A percentile compares a stretch with the other conserved stretches of the same genome.
phyloP scores from a whole-genome alignment of 495 filamentous ascomycete genomes.

The Hyaloscypha hepaticicola region DNA sequence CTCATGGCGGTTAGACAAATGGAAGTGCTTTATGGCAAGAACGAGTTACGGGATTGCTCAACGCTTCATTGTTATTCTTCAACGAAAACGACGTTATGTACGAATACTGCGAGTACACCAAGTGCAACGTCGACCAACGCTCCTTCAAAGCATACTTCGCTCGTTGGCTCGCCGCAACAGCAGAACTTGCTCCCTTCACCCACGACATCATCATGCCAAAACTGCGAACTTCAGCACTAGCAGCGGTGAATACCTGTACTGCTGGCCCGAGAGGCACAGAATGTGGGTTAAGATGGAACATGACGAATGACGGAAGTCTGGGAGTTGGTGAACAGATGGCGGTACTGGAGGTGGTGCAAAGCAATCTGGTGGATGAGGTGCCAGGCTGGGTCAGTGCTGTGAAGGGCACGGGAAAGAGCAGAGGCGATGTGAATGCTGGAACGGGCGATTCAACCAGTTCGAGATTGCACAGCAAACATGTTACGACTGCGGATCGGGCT shows the following conservation, averaged over 20 bases:
- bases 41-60: conserved; percentile 54
- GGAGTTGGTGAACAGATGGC: conserved; percentile 70
- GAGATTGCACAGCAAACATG: conserved; percentile 8
- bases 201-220: conserved; percentile 57
- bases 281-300: conserved; percentile 74
- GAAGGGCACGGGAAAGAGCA: conserved; percentile 66
- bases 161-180: conserved; percentile 73
- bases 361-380: conserved; percentile 44
- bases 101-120: conserved; percentile 68
- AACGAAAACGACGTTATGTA: conserved; percentile 53
- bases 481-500: conserved; percentile 53
- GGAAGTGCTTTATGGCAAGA: conserved; percentile 51
- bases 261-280: conserved; percentile 52
- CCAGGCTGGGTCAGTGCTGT: conserved; percentile 26
- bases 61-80: conserved; percentile 54
- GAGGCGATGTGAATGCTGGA: conserved; percentile 69
- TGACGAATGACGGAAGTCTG: conserved; percentile 53
- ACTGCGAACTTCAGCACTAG: conserved; percentile 60
- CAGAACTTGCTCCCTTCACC: conserved; percentile 70
- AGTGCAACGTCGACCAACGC: conserved; percentile 73
- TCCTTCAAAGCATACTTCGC: conserved; percentile 88
- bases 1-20: conserved; percentile 38
- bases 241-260: conserved; percentile 69
- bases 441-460: conserved; percentile 27
- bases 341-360: conserved; percentile 66